Evolutionary conservation across 2,329 filamentous ascomycete genomes (phyloP), one percentile per base, ranked within the genome.

Genomic region (Sporothrix dimorphospora): DNA sequence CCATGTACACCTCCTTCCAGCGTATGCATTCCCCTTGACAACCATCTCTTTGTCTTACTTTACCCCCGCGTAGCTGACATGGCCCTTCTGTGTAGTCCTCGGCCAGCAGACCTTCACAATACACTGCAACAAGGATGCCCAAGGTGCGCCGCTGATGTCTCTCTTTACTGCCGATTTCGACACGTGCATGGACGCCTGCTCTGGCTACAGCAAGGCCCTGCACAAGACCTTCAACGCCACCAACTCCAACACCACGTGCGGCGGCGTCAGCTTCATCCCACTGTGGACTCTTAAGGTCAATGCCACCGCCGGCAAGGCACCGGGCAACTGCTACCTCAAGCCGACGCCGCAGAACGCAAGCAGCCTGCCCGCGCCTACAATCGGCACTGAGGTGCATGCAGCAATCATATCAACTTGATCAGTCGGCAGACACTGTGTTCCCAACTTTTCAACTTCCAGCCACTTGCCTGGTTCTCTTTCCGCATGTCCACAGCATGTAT

Each of bases 141-240:
- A 80, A 3, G 80, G 80, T 61, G 21, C 72, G 0, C 81, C 82
- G 0, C 72, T 85, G 2, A 77, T 81, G 71, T 81, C 81, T 0
- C 76, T 86, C 8, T 85, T 85, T 75, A 79, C 81, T 6, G 78
- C 80, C 67, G 79, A 81, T 75, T 83, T 85, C 63, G 77, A 81
- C 76, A 80, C 80, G 38, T 86, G 84, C 77, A 84, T 86, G 76
- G 83, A 85, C 74, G 83, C 83, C 11, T 86, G 84, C 77, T 82
- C 82, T 9, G 79, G 79, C 4, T 86, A 80, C 69, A 78, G 78
- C 9, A 75, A 75, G 8, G 82, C 81, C 71, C 75, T 77, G 2
- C 75, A 53, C 69, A 24, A 34, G 14, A 59, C 59, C 30, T 55
- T 69, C n/a, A 47, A 57, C 38, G 19, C 3, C 14, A 14, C 72